Conservation (phyloP, 140 eudicot species). For the Senecio squalidus region DNA sequence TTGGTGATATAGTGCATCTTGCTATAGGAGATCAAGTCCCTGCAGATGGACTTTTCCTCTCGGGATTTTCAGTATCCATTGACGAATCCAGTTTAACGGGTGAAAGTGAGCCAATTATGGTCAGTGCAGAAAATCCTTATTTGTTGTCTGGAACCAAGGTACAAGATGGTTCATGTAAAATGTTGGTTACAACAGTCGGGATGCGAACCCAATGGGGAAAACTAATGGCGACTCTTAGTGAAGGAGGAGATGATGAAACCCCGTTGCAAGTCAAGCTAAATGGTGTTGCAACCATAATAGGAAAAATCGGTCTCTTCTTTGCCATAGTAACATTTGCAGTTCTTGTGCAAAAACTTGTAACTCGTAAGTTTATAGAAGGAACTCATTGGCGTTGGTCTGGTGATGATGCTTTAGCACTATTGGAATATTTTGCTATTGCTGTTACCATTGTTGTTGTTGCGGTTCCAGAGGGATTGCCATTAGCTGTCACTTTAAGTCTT, state of each 20-base stretch:
- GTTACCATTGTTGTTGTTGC: conserved; percentile 98
- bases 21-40: conserved; percentile 98
- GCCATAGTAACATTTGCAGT: conserved; percentile 87
- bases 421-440: conserved; percentile 89
- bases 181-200: conserved; percentile 96
- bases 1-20: conserved; percentile 93
- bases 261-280: conserved; percentile 89
- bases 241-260: conserved; percentile 96
- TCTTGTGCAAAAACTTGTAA: conserved; percentile 59
- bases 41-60: conserved; percentile 94
- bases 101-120: conserved; percentile 94
- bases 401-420: conserved; percentile 65
- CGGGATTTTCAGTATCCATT: conserved; percentile 79
- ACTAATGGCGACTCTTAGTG: conserved; percentile 90
- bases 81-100: conserved; percentile 97
- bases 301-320: conserved; percentile 90
- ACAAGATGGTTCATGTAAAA: conserved; percentile 97
- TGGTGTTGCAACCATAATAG: conserved; percentile 95
- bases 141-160: conserved; percentile 94
- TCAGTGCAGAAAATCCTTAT: conserved; percentile 64
- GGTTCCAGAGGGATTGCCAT: conserved; percentile 94
- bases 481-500: conserved; percentile 91
- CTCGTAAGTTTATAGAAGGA: conserved; percentile 52
- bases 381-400: conserved; percentile 63
- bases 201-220: conserved; percentile 99